These are phyloP conservation scores for Orbilia oligospora DNA, from an alignment of 2,329 filamentous ascomycete genomes.

Conservation along the genomic window DNA sequence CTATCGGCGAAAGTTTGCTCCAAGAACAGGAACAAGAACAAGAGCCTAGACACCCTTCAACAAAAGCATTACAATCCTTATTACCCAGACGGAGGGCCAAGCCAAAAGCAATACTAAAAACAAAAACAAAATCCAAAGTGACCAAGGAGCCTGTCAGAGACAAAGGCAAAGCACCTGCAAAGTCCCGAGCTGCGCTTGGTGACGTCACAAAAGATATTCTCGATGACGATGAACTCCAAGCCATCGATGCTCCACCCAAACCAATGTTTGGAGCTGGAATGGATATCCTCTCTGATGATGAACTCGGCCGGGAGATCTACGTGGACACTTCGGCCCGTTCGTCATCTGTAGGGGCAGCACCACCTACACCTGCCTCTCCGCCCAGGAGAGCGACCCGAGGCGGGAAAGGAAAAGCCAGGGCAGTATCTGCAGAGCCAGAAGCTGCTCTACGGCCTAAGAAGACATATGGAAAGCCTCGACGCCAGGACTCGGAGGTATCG, in stretches of 20 bases:
- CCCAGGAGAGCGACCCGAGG: slow-evolving; percentile 21
- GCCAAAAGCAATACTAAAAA: slow-evolving; percentile 17
- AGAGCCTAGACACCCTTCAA: slow-evolving; percentile 38
- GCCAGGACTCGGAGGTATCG: slow-evolving; percentile 56
- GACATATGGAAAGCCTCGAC: slow-evolving; percentile 52
- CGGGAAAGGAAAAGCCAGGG: slow-evolving; percentile 43
- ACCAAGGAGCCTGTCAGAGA: slow-evolving; percentile 32
- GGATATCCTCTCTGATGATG: slow-evolving; percentile 56
- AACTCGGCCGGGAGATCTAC: slow-evolving; percentile 54
- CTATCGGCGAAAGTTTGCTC: slow-evolving; percentile 5
- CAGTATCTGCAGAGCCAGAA: slow-evolving; percentile 46
- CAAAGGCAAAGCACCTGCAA: slow-evolving; percentile 30
- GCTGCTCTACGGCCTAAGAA: slow-evolving; percentile 5
- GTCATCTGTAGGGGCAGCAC: slow-evolving; percentile 51
- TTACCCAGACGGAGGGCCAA: slow-evolving; percentile 47
- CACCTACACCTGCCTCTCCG: slow-evolving; percentile 43
- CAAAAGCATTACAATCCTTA: slow-evolving; percentile 51
- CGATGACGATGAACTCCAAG: slow-evolving; percentile 51
- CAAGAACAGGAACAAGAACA: slow-evolving; percentile 11
- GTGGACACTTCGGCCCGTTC: slow-evolving; percentile 52
- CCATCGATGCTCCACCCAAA: slow-evolving; percentile 49
- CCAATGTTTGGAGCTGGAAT: slow-evolving; percentile 50
- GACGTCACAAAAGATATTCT: slow-evolving; percentile 55
- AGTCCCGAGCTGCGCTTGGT: slow-evolving; percentile 36
- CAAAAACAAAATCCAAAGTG: slow-evolving; percentile 41